Percentiles rank a stretch among this genome's conserved stretches.
Evolutionary conservation across 176 grass and related monocot genomes (phyloP).

Genomic region (Zoysia japonica): DNA sequence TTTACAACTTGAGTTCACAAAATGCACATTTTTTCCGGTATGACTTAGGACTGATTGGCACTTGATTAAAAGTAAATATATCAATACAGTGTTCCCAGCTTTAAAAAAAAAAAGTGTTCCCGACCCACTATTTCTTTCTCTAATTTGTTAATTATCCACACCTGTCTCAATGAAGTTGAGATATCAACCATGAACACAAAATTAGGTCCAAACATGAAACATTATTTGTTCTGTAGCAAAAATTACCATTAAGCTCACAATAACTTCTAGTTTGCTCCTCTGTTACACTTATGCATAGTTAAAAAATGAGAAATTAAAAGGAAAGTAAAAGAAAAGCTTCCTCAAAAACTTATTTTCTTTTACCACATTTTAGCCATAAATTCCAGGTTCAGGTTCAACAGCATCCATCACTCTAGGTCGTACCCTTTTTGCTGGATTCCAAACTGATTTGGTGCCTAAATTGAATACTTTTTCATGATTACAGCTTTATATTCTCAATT

Average conservation of each 20-base stretch:
- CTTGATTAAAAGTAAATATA: slow-evolving; percentile 8
- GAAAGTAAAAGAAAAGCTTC: neutral
- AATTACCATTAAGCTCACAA: neutral
- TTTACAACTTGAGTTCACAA: slow-evolving; percentile 5
- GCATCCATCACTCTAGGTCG: neutral
- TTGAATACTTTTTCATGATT: neutral
- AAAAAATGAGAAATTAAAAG: neutral
- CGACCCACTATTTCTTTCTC: neutral
- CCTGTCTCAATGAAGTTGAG: neutral
- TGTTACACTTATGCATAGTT: neutral
- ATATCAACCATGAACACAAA: neutral
- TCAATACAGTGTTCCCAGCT: neutral
- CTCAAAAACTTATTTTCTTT: neutral
- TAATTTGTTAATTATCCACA: neutral
- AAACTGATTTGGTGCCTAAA: neutral
- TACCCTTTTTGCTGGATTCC: neutral
- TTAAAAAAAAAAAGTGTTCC: neutral
- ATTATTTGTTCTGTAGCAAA: neutral
- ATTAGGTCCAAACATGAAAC: neutral
- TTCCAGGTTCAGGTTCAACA: neutral
- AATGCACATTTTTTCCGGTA: neutral
- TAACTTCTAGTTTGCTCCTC: neutral
- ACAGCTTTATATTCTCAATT: neutral
- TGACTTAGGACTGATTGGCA: neutral
- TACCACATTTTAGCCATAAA: neutral